Conservation (phyloP, 768 basidiomycete genomes). For the Kwoniella sp. region DNA sequence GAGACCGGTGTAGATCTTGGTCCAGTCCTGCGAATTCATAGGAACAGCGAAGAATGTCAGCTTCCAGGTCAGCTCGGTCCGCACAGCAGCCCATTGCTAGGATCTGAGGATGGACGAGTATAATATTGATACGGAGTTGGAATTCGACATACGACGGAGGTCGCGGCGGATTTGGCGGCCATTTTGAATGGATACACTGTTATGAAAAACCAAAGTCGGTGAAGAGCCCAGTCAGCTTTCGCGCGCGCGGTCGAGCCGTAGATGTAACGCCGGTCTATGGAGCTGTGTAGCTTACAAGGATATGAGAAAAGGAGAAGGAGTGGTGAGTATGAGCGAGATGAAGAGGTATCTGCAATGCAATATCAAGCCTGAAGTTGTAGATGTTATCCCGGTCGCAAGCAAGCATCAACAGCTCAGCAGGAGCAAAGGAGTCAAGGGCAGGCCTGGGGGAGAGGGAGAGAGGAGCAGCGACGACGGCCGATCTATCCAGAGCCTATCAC, state of each 20-base stretch:
- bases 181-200: slow-evolving; percentile 39
- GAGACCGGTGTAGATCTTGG: slow-evolving; percentile 56
- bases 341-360: not conserved
- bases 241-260: not conserved
- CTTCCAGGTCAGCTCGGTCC: too few relatives aligned
- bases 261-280: not conserved
- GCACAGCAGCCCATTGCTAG: not conserved
- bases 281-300: not conserved
- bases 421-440: not conserved
- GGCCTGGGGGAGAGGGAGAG: not conserved
- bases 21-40: slow-evolving; percentile 56
- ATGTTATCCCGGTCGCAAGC: not conserved
- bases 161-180: slow-evolving; percentile 52
- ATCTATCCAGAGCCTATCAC: slow-evolving; percentile 8
- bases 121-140: not conserved
- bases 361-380: slow-evolving; percentile 1
- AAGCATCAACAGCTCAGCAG: slow-evolving; percentile 6
- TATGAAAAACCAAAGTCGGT: not conserved
- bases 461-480: slow-evolving; percentile 15
- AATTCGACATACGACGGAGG: slow-evolving; percentile 47
- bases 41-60: too few relatives aligned
- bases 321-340: slow-evolving; percentile 17
- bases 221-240: not conserved
- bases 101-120: not conserved
- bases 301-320: slow-evolving; percentile 7